A percentile compares a stretch with the other conserved stretches of the same genome.
Evolutionary conservation across 2,329 filamentous ascomycete species (phyloP).

Genomic region (Aspergillus brunneoviolaceus): DNA sequence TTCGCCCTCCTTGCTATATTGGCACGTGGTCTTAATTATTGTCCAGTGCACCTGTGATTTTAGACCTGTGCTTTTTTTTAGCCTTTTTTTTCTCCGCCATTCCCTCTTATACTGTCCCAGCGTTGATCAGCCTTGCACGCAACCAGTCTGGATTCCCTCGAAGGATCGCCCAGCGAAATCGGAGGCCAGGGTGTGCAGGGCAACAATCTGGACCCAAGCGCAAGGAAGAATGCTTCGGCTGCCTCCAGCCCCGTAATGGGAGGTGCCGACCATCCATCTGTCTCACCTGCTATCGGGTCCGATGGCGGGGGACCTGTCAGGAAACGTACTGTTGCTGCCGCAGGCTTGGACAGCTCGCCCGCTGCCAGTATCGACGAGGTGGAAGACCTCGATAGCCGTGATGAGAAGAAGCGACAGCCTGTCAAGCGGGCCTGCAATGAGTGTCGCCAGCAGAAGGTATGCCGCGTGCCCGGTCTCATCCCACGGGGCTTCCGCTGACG

Average conservation of each 20-base stretch:
- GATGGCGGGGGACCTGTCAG: conserved; percentile 33
- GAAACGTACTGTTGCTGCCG: conserved; percentile 46
- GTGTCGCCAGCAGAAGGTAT: conserved; percentile 68
- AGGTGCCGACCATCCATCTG: conserved; percentile 32
- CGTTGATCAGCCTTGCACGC: conserved; percentile 20
- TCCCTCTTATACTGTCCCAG: conserved; percentile 9
- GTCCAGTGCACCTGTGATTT: background rate
- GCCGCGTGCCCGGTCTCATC: conserved; percentile 4
- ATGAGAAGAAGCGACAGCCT: conserved; percentile 47
- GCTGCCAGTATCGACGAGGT: conserved; percentile 47
- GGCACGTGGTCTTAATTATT: background rate
- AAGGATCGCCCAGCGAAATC: conserved; percentile 33
- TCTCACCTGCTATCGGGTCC: conserved; percentile 27
- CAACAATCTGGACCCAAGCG: conserved; percentile 24
- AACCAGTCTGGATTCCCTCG: conserved; percentile 40
- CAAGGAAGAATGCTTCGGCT: conserved; percentile 37
- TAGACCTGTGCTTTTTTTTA: conserved; percentile 11
- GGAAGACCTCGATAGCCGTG: conserved; percentile 44
- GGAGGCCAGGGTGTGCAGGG: conserved; percentile 35
- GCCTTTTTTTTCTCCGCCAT: conserved; percentile 8
- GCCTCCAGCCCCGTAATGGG: conserved; percentile 39
- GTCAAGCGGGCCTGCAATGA: conserved; percentile 67
- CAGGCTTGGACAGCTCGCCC: conserved; percentile 49
- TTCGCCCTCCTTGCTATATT: background rate
- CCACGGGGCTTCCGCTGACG: background rate